Evolutionary conservation across 1,139 yeast genomes (phyloP).

Genomic region (Lodderomyces theae): DNA sequence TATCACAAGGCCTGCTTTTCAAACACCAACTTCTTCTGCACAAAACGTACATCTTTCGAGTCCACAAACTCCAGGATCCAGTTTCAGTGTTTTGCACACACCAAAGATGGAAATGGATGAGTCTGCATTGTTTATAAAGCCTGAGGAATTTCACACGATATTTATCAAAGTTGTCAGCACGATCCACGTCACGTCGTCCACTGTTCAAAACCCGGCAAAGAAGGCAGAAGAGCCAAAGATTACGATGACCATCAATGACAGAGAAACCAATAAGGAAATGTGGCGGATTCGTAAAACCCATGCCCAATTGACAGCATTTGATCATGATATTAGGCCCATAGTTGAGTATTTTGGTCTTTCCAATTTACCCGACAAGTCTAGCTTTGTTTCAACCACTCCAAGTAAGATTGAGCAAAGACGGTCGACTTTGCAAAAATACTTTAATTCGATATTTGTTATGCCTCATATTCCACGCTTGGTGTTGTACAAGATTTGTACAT

Average conservation of each 20-base stretch:
- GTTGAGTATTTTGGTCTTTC: constrained; percentile 63
- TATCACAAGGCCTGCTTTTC: constrained; percentile 10
- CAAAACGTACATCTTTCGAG: constrained; percentile 6
- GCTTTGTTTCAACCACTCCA: constrained; percentile 61
- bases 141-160: constrained; percentile 64
- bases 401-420: constrained; percentile 62
- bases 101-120: constrained; percentile 28
- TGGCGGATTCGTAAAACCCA: constrained; percentile 69
- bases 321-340: constrained; percentile 52
- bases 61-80: constrained; percentile 18
- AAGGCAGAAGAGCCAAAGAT: constrained; percentile 56
- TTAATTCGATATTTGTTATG: constrained; percentile 55
- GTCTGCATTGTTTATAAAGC: constrained; percentile 53
- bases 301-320: constrained; percentile 54
- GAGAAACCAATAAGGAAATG: constrained; percentile 58
- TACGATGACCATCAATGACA: constrained; percentile 61
- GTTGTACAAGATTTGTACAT: constrained; percentile 56
- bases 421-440: constrained; percentile 56
- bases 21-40: constrained; percentile 11
- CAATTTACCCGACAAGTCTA: constrained; percentile 52
- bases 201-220: constrained; percentile 18
- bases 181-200: constrained; percentile 37
- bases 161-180: constrained; percentile 59
- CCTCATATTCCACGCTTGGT: constrained; percentile 61
- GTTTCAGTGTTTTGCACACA: constrained; percentile 26